Base-by-base conservation (phyloP, 306 rosid species). In the Potentilla sterilis region DNA sequence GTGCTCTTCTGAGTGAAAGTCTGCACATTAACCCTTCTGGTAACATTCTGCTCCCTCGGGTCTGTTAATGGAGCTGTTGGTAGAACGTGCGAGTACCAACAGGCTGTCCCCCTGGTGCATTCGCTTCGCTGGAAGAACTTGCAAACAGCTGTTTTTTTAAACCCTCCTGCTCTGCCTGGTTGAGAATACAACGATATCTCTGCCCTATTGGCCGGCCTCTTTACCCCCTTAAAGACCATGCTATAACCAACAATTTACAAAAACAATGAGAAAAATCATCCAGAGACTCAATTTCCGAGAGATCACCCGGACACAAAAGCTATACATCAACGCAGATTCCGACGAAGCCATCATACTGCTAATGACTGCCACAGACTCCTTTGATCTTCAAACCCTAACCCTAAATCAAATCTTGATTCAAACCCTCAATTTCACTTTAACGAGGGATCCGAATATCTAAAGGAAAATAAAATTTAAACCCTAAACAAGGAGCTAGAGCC, bases 211-310 rank as follows among this genome's bases (percentile, higher is more conserved):
- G 22, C 9, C n/a, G 57, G 35, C 42, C 35, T 63, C 46, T 67
- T 61, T 2, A 11, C 70, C 35, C 21, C 57, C 70, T 10, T 62
- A 32, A 19, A 7, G 35, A 59, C 70, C 78, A 74, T 74, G n/a
- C 78, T 46, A 74, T 61, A 32, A 44, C 48, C 44, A 75, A 44
- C 46, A 74, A 16, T 38, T 61, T 9, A 49, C 21, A 41, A 41
- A 59, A 59, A 28, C 34, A 58, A 61, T 44, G 3, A 74, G 44
- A 35, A 3, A 16, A 49, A 4, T 6, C 5, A 3, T 2, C 41
- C 41, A 38, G 41, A 38, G 28, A 28, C 28, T 28, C 28, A 28
- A 28, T 28, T 28, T 28, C 28, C 28, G 28, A 28, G 28, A 28
- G 28, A 28, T 1, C 28, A 28, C 28, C 28, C 28, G 28, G 28